phyloP scores from a whole-genome alignment of 176 grass and related monocot species.

The Chrysopogon serrulatus region DNA sequence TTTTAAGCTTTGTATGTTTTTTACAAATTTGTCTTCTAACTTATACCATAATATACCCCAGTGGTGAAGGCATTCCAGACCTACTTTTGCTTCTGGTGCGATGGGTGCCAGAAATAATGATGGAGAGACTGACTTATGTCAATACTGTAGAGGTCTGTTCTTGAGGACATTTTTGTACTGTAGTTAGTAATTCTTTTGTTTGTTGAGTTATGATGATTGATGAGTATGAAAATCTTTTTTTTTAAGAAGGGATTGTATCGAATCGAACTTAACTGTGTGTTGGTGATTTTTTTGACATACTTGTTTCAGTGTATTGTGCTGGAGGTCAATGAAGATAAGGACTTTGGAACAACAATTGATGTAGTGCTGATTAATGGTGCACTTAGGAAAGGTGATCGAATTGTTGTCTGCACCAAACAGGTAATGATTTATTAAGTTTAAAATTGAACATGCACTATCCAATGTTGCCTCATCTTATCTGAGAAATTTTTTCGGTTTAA shows the following conservation, averaged over 20 bases:
- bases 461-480: neutral
- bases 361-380: conserved; percentile 66
- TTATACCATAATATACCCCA: conserved; percentile 19
- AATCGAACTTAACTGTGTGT: neutral
- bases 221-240: neutral
- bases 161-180: neutral
- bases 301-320: conserved; percentile 60
- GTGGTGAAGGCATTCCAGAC: conserved; percentile 71
- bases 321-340: conserved; percentile 67
- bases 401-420: conserved; percentile 74
- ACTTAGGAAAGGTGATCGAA: conserved; percentile 68
- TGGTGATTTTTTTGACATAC: neutral
- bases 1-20: neutral
- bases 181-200: neutral
- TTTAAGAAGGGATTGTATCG: neutral
- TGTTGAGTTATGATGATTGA: conserved; percentile 1
- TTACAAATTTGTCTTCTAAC: neutral
- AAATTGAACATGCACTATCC: neutral
- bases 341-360: conserved; percentile 58
- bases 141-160: neutral
- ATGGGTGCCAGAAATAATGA: conserved; percentile 66
- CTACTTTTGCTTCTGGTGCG: conserved; percentile 60
- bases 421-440: conserved; percentile 21
- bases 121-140: conserved; percentile 49
- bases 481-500: neutral